Evolutionary conservation across 2,329 filamentous ascomycete species (phyloP).

Genomic region (Fusarium burgessii): DNA sequence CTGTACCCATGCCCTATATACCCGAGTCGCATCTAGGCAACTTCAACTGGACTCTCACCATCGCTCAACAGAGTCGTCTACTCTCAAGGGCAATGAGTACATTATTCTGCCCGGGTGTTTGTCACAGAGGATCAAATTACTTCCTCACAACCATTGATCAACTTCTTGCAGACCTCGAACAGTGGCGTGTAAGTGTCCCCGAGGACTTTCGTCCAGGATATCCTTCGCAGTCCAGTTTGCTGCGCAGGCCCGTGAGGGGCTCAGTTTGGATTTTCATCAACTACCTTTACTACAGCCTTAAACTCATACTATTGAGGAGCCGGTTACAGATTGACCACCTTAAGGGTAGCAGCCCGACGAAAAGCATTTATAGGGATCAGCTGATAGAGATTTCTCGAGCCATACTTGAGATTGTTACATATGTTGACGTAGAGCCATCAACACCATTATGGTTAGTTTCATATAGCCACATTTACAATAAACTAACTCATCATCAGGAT

Average conservation of each 20-base stretch:
- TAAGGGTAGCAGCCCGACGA: neutral
- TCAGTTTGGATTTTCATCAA: constrained; percentile 30
- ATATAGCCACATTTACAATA: rapidly evolving
- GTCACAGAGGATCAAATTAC: constrained; percentile 7
- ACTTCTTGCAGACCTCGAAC: constrained; percentile 31
- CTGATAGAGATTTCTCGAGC: constrained; percentile 30
- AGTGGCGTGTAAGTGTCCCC: constrained; percentile 23
- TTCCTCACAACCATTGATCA: constrained; percentile 17
- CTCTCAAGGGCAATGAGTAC: constrained; percentile 31
- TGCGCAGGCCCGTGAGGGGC: constrained; percentile 18
- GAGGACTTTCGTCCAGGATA: constrained; percentile 20
- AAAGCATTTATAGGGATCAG: neutral
- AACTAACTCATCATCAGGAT: constrained; percentile 11
- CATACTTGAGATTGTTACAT: constrained; percentile 37
- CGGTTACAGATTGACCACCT: constrained; percentile 12
- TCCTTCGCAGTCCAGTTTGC: neutral
- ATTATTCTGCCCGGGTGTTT: constrained; percentile 34
- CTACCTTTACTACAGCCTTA: constrained; percentile 38
- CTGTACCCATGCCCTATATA: constrained; percentile 27
- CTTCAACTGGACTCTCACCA: constrained; percentile 25
- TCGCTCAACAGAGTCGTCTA: constrained; percentile 27
- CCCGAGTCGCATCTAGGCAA: constrained; percentile 36
- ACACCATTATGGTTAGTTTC: constrained; percentile 36
- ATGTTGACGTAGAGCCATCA: constrained; percentile 37
- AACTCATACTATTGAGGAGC: constrained; percentile 25